Evolutionary conservation across 2,329 filamentous ascomycete species (phyloP).

Genomic region (Diplodia sapinea): DNA sequence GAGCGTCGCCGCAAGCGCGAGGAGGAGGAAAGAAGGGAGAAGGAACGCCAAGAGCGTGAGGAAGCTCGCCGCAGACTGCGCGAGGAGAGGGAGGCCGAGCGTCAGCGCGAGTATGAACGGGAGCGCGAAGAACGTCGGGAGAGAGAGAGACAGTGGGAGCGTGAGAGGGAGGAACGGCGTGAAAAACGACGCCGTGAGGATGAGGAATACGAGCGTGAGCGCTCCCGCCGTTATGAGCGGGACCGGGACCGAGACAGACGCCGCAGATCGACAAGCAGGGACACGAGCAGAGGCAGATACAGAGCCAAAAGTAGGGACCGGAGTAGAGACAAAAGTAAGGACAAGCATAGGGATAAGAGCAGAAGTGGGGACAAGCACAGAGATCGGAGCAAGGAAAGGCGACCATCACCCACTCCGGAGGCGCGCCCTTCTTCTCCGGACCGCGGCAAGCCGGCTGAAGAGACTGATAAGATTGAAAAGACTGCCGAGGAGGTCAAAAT

Average conservation of each 20-base stretch:
- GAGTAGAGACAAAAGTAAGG: neutral
- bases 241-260: slow-evolving; percentile 40
- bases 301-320: neutral
- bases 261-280: slow-evolving; percentile 25
- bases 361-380: neutral
- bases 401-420: slow-evolving; percentile 34
- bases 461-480: slow-evolving; percentile 36
- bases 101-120: slow-evolving; percentile 56
- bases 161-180: slow-evolving; percentile 31
- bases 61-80: slow-evolving; percentile 50
- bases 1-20: slow-evolving; percentile 57
- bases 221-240: slow-evolving; percentile 38
- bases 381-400: slow-evolving; percentile 20
- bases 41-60: slow-evolving; percentile 38
- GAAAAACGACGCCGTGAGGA: slow-evolving; percentile 48
- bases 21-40: slow-evolving; percentile 52
- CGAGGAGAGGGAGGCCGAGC: slow-evolving; percentile 51
- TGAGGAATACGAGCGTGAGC: slow-evolving; percentile 59
- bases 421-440: slow-evolving; percentile 23
- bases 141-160: slow-evolving; percentile 46
- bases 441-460: slow-evolving; percentile 28
- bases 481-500: slow-evolving; percentile 45
- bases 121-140: slow-evolving; percentile 55
- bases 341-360: neutral
- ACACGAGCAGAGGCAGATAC: slow-evolving; percentile 19